Percentiles rank a stretch among this genome's conserved stretches.
These are phyloP conservation scores for Penicillium waksmanii DNA, from an alignment of 495 filamentous ascomycete genomes.

Conservation along the genomic window DNA sequence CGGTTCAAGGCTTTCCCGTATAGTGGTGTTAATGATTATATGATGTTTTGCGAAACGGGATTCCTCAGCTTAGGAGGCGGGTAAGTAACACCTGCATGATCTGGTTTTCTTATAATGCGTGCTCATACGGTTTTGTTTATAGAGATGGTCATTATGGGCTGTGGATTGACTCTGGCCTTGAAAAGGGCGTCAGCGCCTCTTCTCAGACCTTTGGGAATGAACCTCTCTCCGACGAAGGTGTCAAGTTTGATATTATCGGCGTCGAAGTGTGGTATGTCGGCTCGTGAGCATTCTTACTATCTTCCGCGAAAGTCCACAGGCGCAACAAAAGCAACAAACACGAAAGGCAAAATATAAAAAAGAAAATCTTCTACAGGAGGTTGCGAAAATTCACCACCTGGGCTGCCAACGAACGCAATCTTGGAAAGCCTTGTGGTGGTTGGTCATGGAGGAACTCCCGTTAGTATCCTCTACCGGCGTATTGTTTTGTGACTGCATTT, in stretches of 20 bases:
- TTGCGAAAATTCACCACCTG: not conserved
- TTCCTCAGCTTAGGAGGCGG: constrained; percentile 86
- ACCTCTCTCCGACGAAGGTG: constrained; percentile 89
- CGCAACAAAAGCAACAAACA: not conserved
- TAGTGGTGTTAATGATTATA: constrained; percentile 93
- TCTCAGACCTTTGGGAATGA: constrained; percentile 96
- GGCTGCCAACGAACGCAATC: not conserved
- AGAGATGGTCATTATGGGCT: constrained; percentile 89
- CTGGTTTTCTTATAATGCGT: not conserved
- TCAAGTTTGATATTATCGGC: constrained; percentile 89
- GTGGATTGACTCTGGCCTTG: constrained; percentile 89
- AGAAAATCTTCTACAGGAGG: not conserved
- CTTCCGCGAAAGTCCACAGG: not conserved
- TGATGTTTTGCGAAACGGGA: constrained; percentile 88
- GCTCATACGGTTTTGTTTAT: constrained; percentile 18
- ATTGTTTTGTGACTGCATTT: constrained; percentile 15
- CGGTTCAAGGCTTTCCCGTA: constrained; percentile 98
- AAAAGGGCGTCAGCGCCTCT: constrained; percentile 76
- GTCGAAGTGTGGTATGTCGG: constrained; percentile 91
- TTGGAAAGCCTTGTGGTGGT: not conserved
- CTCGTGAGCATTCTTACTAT: constrained; percentile 25
- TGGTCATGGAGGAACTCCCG: constrained; percentile 8
- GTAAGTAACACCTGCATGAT: constrained; percentile 42
- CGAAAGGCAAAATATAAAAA: not conserved
- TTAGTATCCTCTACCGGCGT: constrained; percentile 5